Evolutionary conservation across 495 filamentous ascomycete genomes (phyloP), one percentile per base, ranked within the genome.

Genomic region (Penicillium chermesinum): DNA sequence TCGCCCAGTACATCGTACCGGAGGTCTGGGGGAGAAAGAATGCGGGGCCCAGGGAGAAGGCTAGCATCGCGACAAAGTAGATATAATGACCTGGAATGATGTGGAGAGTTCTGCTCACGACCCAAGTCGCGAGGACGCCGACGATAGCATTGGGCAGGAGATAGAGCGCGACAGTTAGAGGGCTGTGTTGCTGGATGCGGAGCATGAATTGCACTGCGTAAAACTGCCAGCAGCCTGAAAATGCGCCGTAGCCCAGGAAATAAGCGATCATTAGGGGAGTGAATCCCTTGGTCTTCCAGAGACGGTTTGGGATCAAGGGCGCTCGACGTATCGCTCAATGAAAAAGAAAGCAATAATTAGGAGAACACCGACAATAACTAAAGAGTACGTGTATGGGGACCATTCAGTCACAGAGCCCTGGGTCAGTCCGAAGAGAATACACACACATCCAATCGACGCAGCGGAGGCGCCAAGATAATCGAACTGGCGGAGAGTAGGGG

Each of bases 151-250:
- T 76, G 0, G 73, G 73, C 8, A 74, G 48, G 6, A 69, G 59
- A 41, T 75, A 76, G 1, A 74, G 49, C 0, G 72, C 70, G 0
- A 70, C 63, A 0, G 64, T 67, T 2, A 78, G 41, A 0, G 73
- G 64, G 2, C 45, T 57, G 7, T 59, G 62, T 9, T 66, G 52
- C 36, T 75, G 73, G 35, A 73, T 66, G 12, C 68, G 63, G 17
- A 74, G 62, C 71, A 69, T 74, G 55, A 74, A 78, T 40, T 76
- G 73, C n/a, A 76, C 59, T 7, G 67, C 71, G 47, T 74, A 78
- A 55, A 76, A 76, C 38, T 78, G 74, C 72, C 72, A 78, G 5
- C 63, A 66, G 7, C 74, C 72, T 17, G 64, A 65, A 54, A 60
- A 75, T 20, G 62, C 64, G 1, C 74, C 74, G 22, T 70, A 78